Evolutionary conservation across 2,329 filamentous ascomycete species (phyloP).

Genomic region (Calycina marina): DNA sequence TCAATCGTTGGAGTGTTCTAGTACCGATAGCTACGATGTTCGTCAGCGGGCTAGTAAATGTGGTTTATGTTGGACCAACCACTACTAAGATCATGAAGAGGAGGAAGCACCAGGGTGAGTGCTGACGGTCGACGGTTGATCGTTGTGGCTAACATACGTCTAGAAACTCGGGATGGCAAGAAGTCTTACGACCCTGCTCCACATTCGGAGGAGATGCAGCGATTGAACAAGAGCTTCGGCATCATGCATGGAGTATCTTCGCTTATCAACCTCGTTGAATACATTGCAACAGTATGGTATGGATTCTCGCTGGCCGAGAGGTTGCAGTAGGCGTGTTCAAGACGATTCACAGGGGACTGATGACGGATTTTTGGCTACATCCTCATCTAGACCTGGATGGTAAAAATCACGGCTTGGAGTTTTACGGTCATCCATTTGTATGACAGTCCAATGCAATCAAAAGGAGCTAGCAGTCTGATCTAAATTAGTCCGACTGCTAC

Average conservation of each 20-base stretch:
- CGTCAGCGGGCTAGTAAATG: conserved; percentile 55
- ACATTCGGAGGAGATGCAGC: conserved; percentile 72
- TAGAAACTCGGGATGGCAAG: conserved; percentile 79
- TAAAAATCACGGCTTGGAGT: too few species aligned
- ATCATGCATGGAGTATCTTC: conserved; percentile 71
- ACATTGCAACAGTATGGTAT: conserved; percentile 61
- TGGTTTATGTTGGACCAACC: conserved; percentile 56
- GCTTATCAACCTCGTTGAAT: conserved; percentile 58
- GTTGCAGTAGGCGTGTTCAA: conserved; percentile 11
- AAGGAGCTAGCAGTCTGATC: too few species aligned
- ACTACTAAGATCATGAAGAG: conserved; percentile 62
- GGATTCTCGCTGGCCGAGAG: conserved; percentile 47
- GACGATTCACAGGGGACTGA: neutral
- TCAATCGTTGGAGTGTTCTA: conserved; percentile 49
- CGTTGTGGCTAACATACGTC: neutral
- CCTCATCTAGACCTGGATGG: too few species aligned
- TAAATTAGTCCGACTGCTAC: too few species aligned
- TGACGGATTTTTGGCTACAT: too few species aligned
- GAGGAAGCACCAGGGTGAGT: conserved; percentile 63
- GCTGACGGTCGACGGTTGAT: neutral
- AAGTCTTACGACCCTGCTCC: conserved; percentile 66
- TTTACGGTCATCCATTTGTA: too few species aligned
- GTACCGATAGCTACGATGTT: conserved; percentile 57
- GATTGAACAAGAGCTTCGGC: conserved; percentile 65
- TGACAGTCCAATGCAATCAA: too few species aligned